Base-by-base conservation (phyloP, 2,329 filamentous ascomycete genomes). In the Claviceps purpurea region DNA sequence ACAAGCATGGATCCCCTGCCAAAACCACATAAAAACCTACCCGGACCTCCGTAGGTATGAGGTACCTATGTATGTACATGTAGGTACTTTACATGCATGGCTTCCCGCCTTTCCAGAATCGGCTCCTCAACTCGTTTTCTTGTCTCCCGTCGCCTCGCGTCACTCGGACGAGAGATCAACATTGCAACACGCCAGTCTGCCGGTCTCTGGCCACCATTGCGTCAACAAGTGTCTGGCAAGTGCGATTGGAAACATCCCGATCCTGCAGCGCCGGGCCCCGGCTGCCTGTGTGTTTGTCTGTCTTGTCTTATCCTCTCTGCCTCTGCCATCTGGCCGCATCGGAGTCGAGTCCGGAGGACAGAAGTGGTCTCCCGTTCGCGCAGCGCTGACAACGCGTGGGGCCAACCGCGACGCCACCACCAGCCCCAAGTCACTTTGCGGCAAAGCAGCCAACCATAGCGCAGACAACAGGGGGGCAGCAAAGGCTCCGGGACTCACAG, bases 71-170 rank as follows among this genome's bases (percentile, higher is more conserved):
- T 26, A 26, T 1, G 1, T 26, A 26, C 5, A 6, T 26, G 16
- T 40, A 37, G 39, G 49, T 52, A 52, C 52, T 52, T 52, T 42
- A 54, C 43, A 38, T 49, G 47, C 39, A 50, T 50, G 50, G 38
- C 47, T 43, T 52, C 50, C 50, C 47, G 47, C 53, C 50, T 52
- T 43, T 40, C 50, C 50, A 52, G 39, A 20, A 16, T 54, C 45
- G 50, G 47, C 50, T 45, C 47, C 16, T 50, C 43, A 14, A 46
- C 22, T 24, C 22, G 50, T 18, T 47, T 34, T 43, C 43, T 40
- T 46, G 37, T 47, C n/a, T 49, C 45, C 50, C 47, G 44, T 24
- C 16, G 16, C 26, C 42, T 24, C 20, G 18, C 26, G 37, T 40
- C 47, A 18, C 22, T 52, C 38, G 50, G 14, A 42, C 20, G 37